A percentile compares a stretch with the other conserved stretches of the same genome.
Conservation (phyloP, 306 rosid species). For the Pyrus betulifolia region DNA sequence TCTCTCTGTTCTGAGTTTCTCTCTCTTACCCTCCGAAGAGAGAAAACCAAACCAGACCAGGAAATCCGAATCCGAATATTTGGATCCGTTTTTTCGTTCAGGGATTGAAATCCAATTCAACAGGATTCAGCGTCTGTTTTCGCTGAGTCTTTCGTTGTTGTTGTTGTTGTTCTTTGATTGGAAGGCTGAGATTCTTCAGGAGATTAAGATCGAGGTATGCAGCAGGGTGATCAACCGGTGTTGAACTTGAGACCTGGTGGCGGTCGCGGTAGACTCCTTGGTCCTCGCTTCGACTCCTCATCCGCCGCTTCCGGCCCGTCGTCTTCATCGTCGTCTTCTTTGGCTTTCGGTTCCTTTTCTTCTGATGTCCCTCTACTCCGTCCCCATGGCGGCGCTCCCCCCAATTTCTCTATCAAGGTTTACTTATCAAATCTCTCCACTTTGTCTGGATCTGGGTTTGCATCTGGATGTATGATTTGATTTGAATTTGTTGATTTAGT, state of each 20-base stretch:
- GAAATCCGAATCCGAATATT: neutral
- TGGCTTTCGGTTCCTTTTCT: slow-evolving; percentile 58
- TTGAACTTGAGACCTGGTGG: slow-evolving; percentile 99
- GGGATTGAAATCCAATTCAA: slow-evolving; percentile 13
- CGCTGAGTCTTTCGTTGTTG: slow-evolving; percentile 41
- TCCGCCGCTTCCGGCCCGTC: slow-evolving; percentile 40
- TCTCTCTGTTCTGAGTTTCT: slow-evolving; percentile 17
- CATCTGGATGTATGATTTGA: neutral
- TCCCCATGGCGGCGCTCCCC: slow-evolving; percentile 45
- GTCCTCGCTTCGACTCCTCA: slow-evolving; percentile 63
- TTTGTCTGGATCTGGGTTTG: slow-evolving; percentile 9
- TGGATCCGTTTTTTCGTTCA: neutral
- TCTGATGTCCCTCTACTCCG: slow-evolving; percentile 61
- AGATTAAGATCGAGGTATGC: slow-evolving; percentile 83
- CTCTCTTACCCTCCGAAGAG: slow-evolving; percentile 18
- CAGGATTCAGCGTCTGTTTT: slow-evolving; percentile 34
- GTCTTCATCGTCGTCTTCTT: slow-evolving; percentile 33
- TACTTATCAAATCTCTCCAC: neutral
- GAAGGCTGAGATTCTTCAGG: slow-evolving; percentile 31
- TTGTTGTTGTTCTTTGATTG: neutral
- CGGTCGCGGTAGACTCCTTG: slow-evolving; percentile 77
- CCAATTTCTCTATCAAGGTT: slow-evolving; percentile 59
- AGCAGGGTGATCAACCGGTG: slow-evolving; percentile 84
- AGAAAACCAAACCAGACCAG: slow-evolving; percentile 1
- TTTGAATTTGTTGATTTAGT: neutral